These are phyloP conservation scores for Phytomonas sp. DNA, from an alignment of 208 protist genomes.

Conservation along the genomic window DNA sequence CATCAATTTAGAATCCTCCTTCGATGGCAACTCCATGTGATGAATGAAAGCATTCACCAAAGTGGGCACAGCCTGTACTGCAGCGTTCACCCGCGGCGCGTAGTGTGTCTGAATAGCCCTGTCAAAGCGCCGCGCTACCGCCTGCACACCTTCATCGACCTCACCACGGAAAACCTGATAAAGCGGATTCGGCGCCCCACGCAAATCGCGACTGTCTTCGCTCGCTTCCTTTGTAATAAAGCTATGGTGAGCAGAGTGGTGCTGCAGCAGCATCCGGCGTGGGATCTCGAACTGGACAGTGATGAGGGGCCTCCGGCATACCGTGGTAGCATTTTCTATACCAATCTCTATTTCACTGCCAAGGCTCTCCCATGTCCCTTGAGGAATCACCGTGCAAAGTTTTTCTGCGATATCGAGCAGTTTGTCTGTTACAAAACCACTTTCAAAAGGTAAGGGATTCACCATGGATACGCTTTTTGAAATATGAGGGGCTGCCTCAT, in stretches of 20 bases:
- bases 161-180: conserved; percentile 61
- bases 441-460: background rate
- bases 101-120: conserved; percentile 66
- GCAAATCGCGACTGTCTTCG: conserved; percentile 81
- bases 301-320: conserved; percentile 47
- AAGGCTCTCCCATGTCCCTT: conserved; percentile 65
- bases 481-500: background rate
- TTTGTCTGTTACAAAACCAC: conserved; percentile 38
- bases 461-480: background rate
- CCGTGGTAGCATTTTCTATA: conserved; percentile 26
- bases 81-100: conserved; percentile 64
- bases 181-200: conserved; percentile 45
- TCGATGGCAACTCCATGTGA: conserved; percentile 37
- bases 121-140: conserved; percentile 24
- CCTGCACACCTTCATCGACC: conserved; percentile 76
- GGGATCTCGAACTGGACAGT: conserved; percentile 64
- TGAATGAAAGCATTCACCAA: conserved; percentile 77
- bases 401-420: conserved; percentile 45
- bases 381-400: conserved; percentile 53
- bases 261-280: conserved; percentile 48
- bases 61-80: conserved; percentile 69
- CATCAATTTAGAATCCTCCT: conserved; percentile 48
- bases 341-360: conserved; percentile 79
- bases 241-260: conserved; percentile 35
- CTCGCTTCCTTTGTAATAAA: conserved; percentile 81